These are phyloP conservation scores for Cupressus sempervirens DNA, from an alignment of 75 land plant genomes.

Conservation along the genomic window DNA sequence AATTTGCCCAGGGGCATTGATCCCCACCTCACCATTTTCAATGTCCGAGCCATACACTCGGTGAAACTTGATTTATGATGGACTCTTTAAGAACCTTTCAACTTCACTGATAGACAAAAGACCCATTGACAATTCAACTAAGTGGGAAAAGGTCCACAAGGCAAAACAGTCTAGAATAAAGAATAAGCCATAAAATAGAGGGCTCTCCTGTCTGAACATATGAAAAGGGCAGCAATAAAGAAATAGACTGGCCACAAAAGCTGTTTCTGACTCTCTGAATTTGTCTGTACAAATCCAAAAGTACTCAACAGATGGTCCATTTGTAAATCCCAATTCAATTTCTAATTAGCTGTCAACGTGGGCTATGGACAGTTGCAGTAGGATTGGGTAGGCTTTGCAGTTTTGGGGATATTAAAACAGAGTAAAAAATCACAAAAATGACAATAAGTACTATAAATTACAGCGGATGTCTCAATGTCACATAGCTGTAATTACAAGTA, in stretches of 20 bases:
- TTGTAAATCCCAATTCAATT: not conserved
- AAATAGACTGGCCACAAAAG: not conserved
- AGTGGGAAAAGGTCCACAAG: no score
- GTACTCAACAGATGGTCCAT: not conserved
- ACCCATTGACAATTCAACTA: no score
- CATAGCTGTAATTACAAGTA: not conserved
- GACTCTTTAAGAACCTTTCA: no score
- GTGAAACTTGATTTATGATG: no score
- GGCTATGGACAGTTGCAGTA: not conserved
- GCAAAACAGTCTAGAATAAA: not conserved
- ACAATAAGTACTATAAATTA: not conserved
- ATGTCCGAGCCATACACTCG: no score
- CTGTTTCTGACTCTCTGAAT: not conserved
- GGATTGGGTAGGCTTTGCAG: not conserved
- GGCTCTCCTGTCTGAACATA: not conserved
- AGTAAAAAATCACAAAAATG: not conserved
- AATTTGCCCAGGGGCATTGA: no score
- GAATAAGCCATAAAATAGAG: not conserved
- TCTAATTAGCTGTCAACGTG: slow-evolving; percentile 1
- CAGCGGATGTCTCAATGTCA: not conserved
- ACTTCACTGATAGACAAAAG: no score
- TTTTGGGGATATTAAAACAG: not conserved
- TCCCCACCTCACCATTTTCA: no score
- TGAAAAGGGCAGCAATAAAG: not conserved
- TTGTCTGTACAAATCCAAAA: not conserved